phyloP scores from a whole-genome alignment of 352 stramenopile genomes.

The Globisporangium nodosum region DNA sequence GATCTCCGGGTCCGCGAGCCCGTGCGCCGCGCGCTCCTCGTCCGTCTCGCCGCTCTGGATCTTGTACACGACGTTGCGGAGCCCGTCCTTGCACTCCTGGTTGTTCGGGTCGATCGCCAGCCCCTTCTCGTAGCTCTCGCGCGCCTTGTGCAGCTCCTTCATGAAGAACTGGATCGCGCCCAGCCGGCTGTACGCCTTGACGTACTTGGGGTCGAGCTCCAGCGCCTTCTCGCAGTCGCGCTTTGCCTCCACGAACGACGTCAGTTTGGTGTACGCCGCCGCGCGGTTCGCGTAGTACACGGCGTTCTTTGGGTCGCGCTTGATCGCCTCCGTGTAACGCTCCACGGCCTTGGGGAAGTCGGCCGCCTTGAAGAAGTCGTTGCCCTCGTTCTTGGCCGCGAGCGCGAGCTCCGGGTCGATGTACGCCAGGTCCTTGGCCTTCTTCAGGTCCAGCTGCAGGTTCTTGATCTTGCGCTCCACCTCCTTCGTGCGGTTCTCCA shows the following conservation, averaged over 20 bases:
- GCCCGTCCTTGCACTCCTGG: slow-evolving; percentile 93
- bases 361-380: slow-evolving; percentile 96
- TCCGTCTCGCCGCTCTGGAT: slow-evolving; percentile 96
- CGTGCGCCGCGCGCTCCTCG: slow-evolving; percentile 94
- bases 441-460: slow-evolving; percentile 94
- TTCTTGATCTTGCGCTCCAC: slow-evolving; percentile 95
- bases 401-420: slow-evolving; percentile 96
- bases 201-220: slow-evolving; percentile 98
- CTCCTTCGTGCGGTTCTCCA: slow-evolving; percentile 88
- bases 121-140: slow-evolving; percentile 96
- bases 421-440: slow-evolving; percentile 92
- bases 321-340: slow-evolving; percentile 98
- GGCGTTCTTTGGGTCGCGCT: slow-evolving; percentile 96
- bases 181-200: slow-evolving; percentile 98
- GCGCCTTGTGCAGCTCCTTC: slow-evolving; percentile 99
- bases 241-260: slow-evolving; percentile 90
- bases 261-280: slow-evolving; percentile 98
- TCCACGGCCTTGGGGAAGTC: slow-evolving; percentile 93
- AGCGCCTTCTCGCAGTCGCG: slow-evolving; percentile 97
- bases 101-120: slow-evolving; percentile 94
- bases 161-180: slow-evolving; percentile 99
- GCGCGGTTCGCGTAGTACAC: slow-evolving; percentile 99
- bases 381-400: slow-evolving; percentile 97
- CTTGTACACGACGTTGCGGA: slow-evolving; percentile 91
- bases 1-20: slow-evolving; percentile 99